Conservation (phyloP, 352 stramenopile species). For the Pythium chondricola region DNA sequence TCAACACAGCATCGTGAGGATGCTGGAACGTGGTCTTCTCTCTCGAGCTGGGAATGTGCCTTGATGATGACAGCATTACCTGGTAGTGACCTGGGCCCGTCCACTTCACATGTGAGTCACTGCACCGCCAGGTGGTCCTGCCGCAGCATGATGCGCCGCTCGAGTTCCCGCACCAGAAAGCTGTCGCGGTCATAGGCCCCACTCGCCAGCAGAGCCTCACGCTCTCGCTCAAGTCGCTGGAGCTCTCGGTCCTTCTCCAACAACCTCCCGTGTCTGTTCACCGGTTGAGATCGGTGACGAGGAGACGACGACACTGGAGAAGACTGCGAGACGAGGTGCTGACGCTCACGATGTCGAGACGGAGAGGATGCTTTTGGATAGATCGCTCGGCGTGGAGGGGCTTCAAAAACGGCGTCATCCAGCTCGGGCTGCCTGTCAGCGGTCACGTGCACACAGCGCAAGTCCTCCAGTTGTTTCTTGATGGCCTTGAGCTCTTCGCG, state of each 20-base stretch:
- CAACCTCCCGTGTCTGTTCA: background rate
- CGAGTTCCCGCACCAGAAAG: constrained; percentile 60
- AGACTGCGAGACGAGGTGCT: background rate
- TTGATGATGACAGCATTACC: no score
- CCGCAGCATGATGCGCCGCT: constrained; percentile 40
- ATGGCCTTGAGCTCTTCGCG: constrained; percentile 74
- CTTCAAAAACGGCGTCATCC: background rate
- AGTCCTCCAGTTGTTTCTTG: constrained; percentile 73
- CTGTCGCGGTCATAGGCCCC: constrained; percentile 56
- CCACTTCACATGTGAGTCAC: no score
- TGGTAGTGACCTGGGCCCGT: no score
- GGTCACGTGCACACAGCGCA: constrained; percentile 42
- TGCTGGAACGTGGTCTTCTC: no score
- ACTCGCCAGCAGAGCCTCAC: constrained; percentile 49
- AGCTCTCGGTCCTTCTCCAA: constrained; percentile 26
- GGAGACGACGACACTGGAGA: no score
- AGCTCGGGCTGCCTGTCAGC: background rate
- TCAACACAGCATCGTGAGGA: no score
- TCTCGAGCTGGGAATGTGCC: no score
- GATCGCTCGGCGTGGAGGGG: background rate
- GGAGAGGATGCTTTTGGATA: background rate
- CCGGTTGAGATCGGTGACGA: no score
- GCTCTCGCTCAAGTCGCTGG: constrained; percentile 40
- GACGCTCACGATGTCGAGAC: no score
- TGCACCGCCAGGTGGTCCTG: constrained; percentile 12